Evolutionary conservation across 2,329 filamentous ascomycete species (phyloP), one percentile per base, ranked within the genome.

Genomic region (Beauveria sp.): DNA sequence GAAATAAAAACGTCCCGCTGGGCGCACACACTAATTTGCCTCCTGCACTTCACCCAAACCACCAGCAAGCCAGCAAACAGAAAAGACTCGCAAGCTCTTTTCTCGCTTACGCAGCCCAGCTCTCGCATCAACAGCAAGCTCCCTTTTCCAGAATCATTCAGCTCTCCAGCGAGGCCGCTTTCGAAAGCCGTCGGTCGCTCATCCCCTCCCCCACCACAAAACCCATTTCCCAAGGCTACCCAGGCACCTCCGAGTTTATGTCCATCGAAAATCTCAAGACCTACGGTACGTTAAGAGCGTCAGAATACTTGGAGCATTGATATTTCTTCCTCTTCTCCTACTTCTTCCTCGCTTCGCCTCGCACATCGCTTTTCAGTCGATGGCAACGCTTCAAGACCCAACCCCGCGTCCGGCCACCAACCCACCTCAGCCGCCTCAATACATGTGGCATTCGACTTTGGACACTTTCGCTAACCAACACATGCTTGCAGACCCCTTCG

Each of bases 211-310:
- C 68, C 70, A 68, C 70, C 65, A 75, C 68, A 77, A 74, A 78
- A 80, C 76, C 78, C 76, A 74, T 82, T 78, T 82, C 80, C 81
- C 79, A 75, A 75, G 71, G 76, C 75, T 70, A 78, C 79, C 82
- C 81, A 79, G 72, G 75, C 74, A 84, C 87, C 86, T 85, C 83
- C 87, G 88, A 89, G 88, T 93, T 91, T 93, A 95, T 95, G 91
- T 95, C 91, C 87, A 95, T 95, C 90, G 90, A 95, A 92, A 96
- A 96, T 86, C 89, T 96, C 82, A 95, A 95, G 87, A 88, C 88
- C 84, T 91, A 91, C 88, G 90, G 90, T 95, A 81, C 76, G 90
- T 83, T 62, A 24, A n/a, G 10, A 34, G 24, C 38, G 22, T 43
- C 31, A 7, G n/a, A 51, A 10, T 10, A 55, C 24, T 3, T 9